A percentile compares a stretch with the other conserved stretches of the same genome.
phyloP scores from a whole-genome alignment of 2,329 filamentous ascomycete species.

The Neopestalotiopsis clavispora region DNA sequence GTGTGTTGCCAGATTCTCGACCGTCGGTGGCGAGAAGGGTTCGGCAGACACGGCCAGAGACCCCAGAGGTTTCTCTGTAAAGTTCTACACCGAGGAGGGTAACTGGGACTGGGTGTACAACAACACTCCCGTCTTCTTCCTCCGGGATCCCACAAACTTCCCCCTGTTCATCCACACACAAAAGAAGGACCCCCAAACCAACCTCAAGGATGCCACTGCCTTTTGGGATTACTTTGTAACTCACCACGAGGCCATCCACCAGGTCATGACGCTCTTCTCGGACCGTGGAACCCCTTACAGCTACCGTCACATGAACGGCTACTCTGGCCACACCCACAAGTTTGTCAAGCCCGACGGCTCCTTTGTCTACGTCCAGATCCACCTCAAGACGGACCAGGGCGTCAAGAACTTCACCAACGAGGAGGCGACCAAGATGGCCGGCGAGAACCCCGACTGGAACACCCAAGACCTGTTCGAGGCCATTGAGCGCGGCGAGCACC shows the following conservation, averaged over 20 bases:
- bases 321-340: constrained; percentile 71
- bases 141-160: constrained; percentile 76
- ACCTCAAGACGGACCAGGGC: constrained; percentile 68
- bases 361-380: constrained; percentile 70
- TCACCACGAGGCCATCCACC: constrained; percentile 67
- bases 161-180: constrained; percentile 79
- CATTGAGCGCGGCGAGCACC: constrained; percentile 64
- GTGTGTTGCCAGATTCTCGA: constrained; percentile 67
- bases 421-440: constrained; percentile 58
- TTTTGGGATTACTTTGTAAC: constrained; percentile 57
- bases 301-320: constrained; percentile 70
- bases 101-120: constrained; percentile 79
- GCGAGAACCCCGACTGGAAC: constrained; percentile 65
- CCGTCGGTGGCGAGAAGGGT: constrained; percentile 72
- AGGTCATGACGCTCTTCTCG: constrained; percentile 69
- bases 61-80: constrained; percentile 63
- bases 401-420: constrained; percentile 63
- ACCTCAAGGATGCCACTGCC: constrained; percentile 71
- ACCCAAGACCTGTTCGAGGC: constrained; percentile 69
- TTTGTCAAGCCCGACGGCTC: constrained; percentile 67
- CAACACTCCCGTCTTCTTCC: constrained; percentile 80
- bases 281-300: constrained; percentile 70
- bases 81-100: constrained; percentile 74
- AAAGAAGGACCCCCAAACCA: constrained; percentile 75
- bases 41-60: constrained; percentile 72